Evolutionary conservation across 139 green algal genomes (phyloP), one percentile per base, ranked within the genome.

Genomic region (Raphidocelis subcapitata): DNA sequence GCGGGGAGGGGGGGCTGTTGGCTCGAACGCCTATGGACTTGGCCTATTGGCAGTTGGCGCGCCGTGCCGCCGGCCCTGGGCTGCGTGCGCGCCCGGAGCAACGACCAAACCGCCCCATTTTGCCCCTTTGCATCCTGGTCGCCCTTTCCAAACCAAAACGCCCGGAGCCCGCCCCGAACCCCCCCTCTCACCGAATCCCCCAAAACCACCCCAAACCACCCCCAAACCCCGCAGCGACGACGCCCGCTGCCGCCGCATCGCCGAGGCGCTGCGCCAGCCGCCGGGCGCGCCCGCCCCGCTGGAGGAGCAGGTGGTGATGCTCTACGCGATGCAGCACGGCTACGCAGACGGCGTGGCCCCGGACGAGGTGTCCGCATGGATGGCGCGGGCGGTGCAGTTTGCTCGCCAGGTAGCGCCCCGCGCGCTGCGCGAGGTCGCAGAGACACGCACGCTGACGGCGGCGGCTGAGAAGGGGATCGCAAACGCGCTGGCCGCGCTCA

Each of bases 301-400:
- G 31, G 81, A 86, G 52, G 79, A 91, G 57, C 74, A 80, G 67
- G 84, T 88, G 46, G 78, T 84, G 36, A 69, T 75, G 10, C 61
- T 92, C 37, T 74, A 80, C 24, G 82, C 84, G 1, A 65, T 89
- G 36, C 82, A 88, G 61, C 67, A 36, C 18, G 85, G 83, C 5
- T 75, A 80, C 23, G 29, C 82, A 28, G 79, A 88, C 31, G 47
- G 49, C 14, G 69, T 85, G 21, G 44, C 52, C 3, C 35, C 74
- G 4, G 69, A 79, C 2, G 69, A 69, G 24, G 55, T 88, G 62
- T 35, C 35, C 26, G 28, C 46, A n/a, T 56, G 46, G 35, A 46
- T 87, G 15, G 55, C n/a, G n/a, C n/a, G n/a, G n/a, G n/a, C n/a
- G n/a, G 47, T 56, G 16, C 15, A 18, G 16, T 56, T 56, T 56